Evolutionary conservation across 768 basidiomycete species (phyloP), one percentile per base, ranked within the genome.

Genomic region (Sutorius australiensis): DNA sequence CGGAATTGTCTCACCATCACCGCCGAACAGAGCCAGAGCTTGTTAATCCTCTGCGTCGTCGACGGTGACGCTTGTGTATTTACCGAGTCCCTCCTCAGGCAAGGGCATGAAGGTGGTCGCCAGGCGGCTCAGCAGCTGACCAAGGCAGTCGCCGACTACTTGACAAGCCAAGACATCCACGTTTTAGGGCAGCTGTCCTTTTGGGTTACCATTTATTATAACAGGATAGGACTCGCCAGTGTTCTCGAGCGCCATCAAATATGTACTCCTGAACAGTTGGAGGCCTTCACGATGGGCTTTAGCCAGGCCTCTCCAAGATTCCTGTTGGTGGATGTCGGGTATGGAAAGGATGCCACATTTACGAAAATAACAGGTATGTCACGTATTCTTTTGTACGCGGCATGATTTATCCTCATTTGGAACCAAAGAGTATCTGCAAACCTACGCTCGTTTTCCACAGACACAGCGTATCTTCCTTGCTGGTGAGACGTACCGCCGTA

Each of bases 41-140:
- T 86, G 39, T 78, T 89, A 60, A 83, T 90, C 54, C 77, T 88
- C 58, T 87, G 87, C 62, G 79, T 86, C 57, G 77, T 91, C 61
- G 85, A 90, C 60, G 88, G 86, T 36, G 82, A 89, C 65, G 79
- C 80, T 44, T 81, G 81, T 57, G 71, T 88, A 59, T 90, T 91
- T 72, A 74, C 75, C 50, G 77, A 75, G 44, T 72, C 80, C 17
- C 75, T 86, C 53, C 70, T 91, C 37, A 65, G 63, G 30, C 82
- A 84, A 66, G 88, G 87, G 7, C 79, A 80, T 43, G 75, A 79
- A 48, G 88, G 88, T 10, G 88, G 88, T 28, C 70, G 73, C 16
- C 76, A 77, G 51, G 75, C 77, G 40, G 83, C 85, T 28, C 82
- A 86, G 60, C 75, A 77, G 47, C 72, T 89, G 51, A 89, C 86